Evolutionary conservation across 2,329 filamentous ascomycete genomes (phyloP).

Genomic region (Paracamarosporium sp.): DNA sequence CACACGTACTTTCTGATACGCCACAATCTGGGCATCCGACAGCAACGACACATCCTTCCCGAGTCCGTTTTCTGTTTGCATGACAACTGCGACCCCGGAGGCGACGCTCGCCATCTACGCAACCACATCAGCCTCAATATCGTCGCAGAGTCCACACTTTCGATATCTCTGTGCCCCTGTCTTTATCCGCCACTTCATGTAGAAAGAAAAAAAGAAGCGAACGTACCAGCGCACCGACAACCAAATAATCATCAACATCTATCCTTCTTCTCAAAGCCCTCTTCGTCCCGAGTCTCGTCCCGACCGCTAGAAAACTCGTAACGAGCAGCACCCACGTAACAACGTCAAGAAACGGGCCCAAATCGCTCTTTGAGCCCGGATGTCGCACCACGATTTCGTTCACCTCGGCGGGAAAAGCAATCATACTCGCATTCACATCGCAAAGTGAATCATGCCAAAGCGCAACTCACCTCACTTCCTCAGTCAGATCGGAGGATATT

Average conservation of each 20-base stretch:
- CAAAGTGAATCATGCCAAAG: constrained; percentile 20
- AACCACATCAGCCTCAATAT: constrained; percentile 12
- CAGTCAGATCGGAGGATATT: background rate
- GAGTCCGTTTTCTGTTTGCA: constrained; percentile 40
- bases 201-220: background rate
- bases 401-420: constrained; percentile 26
- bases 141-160: background rate
- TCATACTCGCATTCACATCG: constrained; percentile 34
- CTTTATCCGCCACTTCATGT: background rate
- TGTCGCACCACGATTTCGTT: constrained; percentile 33
- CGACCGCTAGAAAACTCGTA: constrained; percentile 40
- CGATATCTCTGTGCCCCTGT: too few species aligned
- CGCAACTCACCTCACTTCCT: background rate
- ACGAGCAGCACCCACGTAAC: constrained; percentile 44
- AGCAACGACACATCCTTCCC: constrained; percentile 32
- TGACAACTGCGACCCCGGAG: constrained; percentile 38
- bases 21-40: constrained; percentile 23
- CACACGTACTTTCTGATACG: constrained; percentile 38
- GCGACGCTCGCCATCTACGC: constrained; percentile 37
- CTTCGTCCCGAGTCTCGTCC: constrained; percentile 43
- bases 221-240: constrained; percentile 41
- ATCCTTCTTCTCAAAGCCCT: constrained; percentile 37
- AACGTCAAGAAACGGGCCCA: constrained; percentile 44
- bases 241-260: constrained; percentile 44
- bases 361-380: constrained; percentile 33